Evolutionary conservation across 139 green algal genomes (phyloP).

Genomic region (Diplosphaera chodatii): DNA sequence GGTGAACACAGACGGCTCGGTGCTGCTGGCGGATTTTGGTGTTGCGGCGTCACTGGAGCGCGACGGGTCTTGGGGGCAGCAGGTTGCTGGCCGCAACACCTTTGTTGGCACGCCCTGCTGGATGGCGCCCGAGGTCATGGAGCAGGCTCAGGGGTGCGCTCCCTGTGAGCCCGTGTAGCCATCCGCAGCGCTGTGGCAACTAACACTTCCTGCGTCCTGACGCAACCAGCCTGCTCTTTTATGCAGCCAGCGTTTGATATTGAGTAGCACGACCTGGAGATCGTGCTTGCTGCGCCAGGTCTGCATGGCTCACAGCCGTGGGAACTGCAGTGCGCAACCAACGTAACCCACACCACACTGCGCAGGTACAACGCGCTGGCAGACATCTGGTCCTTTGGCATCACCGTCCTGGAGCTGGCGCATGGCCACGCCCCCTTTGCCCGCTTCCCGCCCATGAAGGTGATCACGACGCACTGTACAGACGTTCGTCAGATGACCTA

Average conservation of each 20-base stretch:
- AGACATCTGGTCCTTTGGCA: conserved; percentile 99
- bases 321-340: too few relatives aligned
- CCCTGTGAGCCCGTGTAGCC: too few relatives aligned
- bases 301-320: too few relatives aligned
- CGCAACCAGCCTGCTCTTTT: too few relatives aligned
- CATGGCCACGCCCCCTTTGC: conserved; percentile 98
- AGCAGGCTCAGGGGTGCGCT: conserved; percentile 74
- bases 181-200: too few relatives aligned
- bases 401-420: conserved; percentile 96
- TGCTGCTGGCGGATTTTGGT: conserved; percentile 96
- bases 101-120: conserved; percentile 92
- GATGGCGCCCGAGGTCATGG: conserved; percentile 99
- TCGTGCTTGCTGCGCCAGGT: too few relatives aligned
- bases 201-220: too few relatives aligned
- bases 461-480: conserved; percentile 9
- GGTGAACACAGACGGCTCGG: conserved; percentile 81
- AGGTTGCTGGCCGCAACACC: conserved; percentile 66
- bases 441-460: conserved; percentile 98
- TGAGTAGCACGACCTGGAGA: too few relatives aligned
- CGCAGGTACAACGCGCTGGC: conserved; percentile 76
- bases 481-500: too few relatives aligned
- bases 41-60: conserved; percentile 89
- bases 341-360: too few relatives aligned
- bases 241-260: too few relatives aligned
- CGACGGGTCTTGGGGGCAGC: conserved; percentile 76